A percentile compares a stretch with the other conserved stretches of the same genome.
phyloP scores from a whole-genome alignment of 352 stramenopile species.

The Phytopythium aichiense region DNA sequence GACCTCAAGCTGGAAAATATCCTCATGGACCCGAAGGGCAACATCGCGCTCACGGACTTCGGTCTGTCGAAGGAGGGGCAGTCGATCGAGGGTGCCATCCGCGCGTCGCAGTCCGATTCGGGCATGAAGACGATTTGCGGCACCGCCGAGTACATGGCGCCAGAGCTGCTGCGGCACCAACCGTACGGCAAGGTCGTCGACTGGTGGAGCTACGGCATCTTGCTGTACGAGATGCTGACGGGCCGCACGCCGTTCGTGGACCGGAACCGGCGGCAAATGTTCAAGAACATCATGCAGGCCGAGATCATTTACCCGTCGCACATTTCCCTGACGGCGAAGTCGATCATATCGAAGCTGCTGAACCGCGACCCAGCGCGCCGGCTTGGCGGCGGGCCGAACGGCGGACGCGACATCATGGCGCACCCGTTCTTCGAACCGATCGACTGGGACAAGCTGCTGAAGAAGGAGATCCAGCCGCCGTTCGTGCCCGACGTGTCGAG shows the following conservation, averaged over 20 bases:
- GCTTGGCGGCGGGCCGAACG: constrained; percentile 87
- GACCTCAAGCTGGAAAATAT: constrained; percentile 91
- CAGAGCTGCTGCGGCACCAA: constrained; percentile 77
- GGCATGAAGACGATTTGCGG: constrained; percentile 90
- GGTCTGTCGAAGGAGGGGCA: constrained; percentile 86
- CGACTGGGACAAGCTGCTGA: constrained; percentile 84
- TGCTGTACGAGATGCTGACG: constrained; percentile 89
- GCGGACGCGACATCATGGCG: constrained; percentile 85
- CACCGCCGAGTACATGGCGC: constrained; percentile 88
- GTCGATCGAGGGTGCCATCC: constrained; percentile 76
- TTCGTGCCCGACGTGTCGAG: constrained; percentile 79
- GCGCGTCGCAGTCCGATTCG: constrained; percentile 66
- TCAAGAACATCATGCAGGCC: constrained; percentile 90
- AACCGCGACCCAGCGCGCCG: constrained; percentile 91
- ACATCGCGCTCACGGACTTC: constrained; percentile 88
- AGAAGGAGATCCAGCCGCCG: constrained; percentile 76
- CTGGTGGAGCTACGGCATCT: constrained; percentile 89
- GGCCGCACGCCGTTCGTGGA: constrained; percentile 85
- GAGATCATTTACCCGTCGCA: constrained; percentile 87
- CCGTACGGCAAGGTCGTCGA: constrained; percentile 89
- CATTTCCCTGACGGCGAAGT: constrained; percentile 69
- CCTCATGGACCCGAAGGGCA: constrained; percentile 84
- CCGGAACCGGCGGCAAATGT: constrained; percentile 86
- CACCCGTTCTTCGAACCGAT: constrained; percentile 84
- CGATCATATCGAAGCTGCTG: constrained; percentile 88